phyloP scores from a whole-genome alignment of 306 rosid species.

The Ceratonia siliqua region DNA sequence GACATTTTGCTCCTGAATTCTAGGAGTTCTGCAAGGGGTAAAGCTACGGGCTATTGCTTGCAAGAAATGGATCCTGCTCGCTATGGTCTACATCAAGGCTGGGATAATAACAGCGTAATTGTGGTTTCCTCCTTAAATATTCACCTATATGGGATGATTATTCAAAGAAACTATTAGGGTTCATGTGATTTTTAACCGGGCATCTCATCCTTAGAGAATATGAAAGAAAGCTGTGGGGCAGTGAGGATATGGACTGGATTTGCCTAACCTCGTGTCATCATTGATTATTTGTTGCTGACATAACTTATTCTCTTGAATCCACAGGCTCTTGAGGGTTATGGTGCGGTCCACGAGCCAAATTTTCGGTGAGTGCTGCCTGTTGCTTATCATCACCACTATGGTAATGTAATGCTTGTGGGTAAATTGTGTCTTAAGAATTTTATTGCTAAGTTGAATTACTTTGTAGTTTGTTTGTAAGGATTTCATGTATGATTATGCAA shows the following conservation, averaged over 20 bases:
- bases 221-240: conserved; percentile 93
- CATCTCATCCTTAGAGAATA: conserved; percentile 71
- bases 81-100: conserved; percentile 95
- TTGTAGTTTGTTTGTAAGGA: conserved; percentile 12
- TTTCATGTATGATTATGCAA: background rate
- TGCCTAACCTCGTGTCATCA: conserved; percentile 88
- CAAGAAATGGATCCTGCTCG: conserved; percentile 97
- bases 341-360: conserved; percentile 80
- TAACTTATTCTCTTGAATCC: conserved; percentile 99
- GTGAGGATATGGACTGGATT: conserved; percentile 99
- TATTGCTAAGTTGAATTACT: background rate
- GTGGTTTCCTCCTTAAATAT: conserved; percentile 99
- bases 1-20: conserved; percentile 60
- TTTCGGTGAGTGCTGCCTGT: conserved; percentile 81
- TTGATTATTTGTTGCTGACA: conserved; percentile 97
- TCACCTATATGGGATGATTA: conserved; percentile 94
- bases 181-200: conserved; percentile 72
- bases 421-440: background rate
- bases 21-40: conserved; percentile 42
- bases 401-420: conserved; percentile 33
- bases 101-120: conserved; percentile 99
- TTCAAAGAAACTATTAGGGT: conserved; percentile 86
- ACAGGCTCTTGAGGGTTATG: conserved; percentile 99
- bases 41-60: conserved; percentile 51
- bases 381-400: conserved; percentile 40